phyloP scores from a whole-genome alignment of 2,329 filamentous ascomycete species.

The Parastagonospora avenae region DNA sequence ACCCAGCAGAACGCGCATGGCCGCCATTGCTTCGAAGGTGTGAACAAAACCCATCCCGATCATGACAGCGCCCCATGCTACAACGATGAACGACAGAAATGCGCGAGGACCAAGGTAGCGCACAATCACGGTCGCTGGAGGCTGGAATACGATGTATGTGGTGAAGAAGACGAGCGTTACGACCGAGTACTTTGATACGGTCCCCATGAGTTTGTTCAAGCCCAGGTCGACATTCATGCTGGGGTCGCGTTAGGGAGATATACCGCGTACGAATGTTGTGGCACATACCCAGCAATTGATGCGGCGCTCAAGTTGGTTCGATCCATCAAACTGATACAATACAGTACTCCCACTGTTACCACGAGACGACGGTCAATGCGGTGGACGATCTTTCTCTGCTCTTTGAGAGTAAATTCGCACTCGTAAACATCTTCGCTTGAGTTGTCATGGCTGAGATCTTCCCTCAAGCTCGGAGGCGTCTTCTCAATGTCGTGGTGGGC shows the following conservation, averaged over 20 bases:
- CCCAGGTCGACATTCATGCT: slow-evolving; percentile 49
- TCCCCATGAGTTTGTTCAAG: slow-evolving; percentile 30
- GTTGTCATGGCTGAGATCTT: slow-evolving; percentile 28
- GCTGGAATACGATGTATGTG: slow-evolving; percentile 51
- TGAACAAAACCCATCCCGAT: slow-evolving; percentile 50
- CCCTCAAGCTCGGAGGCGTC: slow-evolving; percentile 19
- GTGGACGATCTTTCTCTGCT: slow-evolving; percentile 71
- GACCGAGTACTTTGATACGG: slow-evolving; percentile 56
- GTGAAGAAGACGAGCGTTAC: slow-evolving; percentile 60
- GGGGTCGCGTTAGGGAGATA: slow-evolving; percentile 23
- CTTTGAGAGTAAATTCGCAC: slow-evolving; percentile 59
- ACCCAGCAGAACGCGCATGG: slow-evolving; percentile 47
- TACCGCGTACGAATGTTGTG: slow-evolving; percentile 4
- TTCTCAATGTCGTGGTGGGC: slow-evolving; percentile 34
- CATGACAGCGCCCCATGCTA: slow-evolving; percentile 52
- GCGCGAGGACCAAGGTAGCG: slow-evolving; percentile 49
- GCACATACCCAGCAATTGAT: slow-evolving; percentile 67
- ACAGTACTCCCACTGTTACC: slow-evolving; percentile 61
- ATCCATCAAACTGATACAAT: slow-evolving; percentile 79
- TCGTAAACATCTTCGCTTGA: slow-evolving; percentile 35
- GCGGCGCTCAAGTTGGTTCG: slow-evolving; percentile 76
- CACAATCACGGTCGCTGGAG: slow-evolving; percentile 47
- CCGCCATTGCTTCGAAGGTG: slow-evolving; percentile 43
- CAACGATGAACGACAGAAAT: slow-evolving; percentile 41
- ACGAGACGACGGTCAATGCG: slow-evolving; percentile 67